phyloP scores from a whole-genome alignment of 192 early-diverging fungal species.

The Dissophora ornata region DNA sequence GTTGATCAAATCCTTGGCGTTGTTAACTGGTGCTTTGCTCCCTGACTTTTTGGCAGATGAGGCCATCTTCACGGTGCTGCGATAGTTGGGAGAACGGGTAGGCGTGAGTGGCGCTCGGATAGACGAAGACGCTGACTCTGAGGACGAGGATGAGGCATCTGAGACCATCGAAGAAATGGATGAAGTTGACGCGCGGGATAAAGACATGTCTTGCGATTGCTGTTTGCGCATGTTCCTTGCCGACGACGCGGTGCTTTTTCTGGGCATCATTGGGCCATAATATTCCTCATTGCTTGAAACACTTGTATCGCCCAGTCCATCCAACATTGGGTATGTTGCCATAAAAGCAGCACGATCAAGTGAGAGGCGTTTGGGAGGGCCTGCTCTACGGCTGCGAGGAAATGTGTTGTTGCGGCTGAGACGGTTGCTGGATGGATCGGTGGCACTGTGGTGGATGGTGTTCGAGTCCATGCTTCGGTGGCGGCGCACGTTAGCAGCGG shows the following conservation, averaged over 20 bases:
- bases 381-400: not conserved
- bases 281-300: slow-evolving; percentile 20
- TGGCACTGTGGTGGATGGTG: not conserved
- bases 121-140: slow-evolving; percentile 10
- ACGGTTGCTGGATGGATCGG: not conserved
- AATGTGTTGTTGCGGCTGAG: slow-evolving; percentile 14
- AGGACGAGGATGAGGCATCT: slow-evolving; percentile 18
- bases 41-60: not conserved
- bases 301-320: slow-evolving; percentile 36
- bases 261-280: slow-evolving; percentile 8
- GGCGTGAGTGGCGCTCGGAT: slow-evolving; percentile 33
- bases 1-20: slow-evolving; percentile 20
- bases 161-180: slow-evolving; percentile 39
- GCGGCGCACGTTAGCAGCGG: slow-evolving; percentile 20
- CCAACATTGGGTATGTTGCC: slow-evolving; percentile 41
- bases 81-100: slow-evolving; percentile 19
- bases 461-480: slow-evolving; percentile 33
- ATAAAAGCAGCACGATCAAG: slow-evolving; percentile 47
- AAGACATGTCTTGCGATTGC: slow-evolving; percentile 24
- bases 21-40: not conserved
- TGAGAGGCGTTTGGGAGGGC: slow-evolving; percentile 23
- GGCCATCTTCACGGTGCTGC: slow-evolving; percentile 12
- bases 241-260: slow-evolving; percentile 10
- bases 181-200: slow-evolving; percentile 21
- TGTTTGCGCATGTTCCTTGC: slow-evolving; percentile 11